phyloP scores from a whole-genome alignment of 2,329 filamentous ascomycete genomes.

The Leptographium wingfieldii region DNA sequence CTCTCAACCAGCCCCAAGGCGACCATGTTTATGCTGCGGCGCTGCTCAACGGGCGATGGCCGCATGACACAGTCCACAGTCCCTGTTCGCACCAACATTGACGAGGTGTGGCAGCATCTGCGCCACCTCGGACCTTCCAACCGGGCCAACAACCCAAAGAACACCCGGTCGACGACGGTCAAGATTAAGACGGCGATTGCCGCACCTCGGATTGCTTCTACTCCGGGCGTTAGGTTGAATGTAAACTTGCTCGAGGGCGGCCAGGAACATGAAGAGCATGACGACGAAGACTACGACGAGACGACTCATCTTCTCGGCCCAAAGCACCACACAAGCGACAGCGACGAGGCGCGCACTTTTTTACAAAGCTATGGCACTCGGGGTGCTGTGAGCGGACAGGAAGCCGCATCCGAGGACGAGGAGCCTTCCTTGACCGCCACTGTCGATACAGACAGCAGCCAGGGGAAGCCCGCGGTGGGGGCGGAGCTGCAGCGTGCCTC shows the following conservation, averaged over 20 bases:
- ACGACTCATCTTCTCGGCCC: slow-evolving; percentile 32
- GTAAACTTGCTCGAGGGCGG: background rate
- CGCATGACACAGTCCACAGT: slow-evolving; percentile 33
- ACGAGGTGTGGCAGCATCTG: slow-evolving; percentile 50
- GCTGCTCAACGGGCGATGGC: slow-evolving; percentile 44
- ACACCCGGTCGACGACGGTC: slow-evolving; percentile 48
- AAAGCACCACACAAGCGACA: no score
- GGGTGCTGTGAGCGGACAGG: no score
- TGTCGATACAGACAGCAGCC: background rate
- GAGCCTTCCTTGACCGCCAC: background rate
- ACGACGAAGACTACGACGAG: slow-evolving; percentile 22
- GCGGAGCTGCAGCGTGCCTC: background rate
- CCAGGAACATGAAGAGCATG: slow-evolving; percentile 6
- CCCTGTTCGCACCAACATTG: slow-evolving; percentile 45
- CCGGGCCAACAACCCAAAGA: slow-evolving; percentile 50
- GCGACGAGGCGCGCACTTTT: background rate
- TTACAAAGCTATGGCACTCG: background rate
- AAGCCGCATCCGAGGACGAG: background rate
- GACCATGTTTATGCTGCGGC: slow-evolving; percentile 47
- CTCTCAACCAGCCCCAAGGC: slow-evolving; percentile 35
- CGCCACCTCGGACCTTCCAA: slow-evolving; percentile 57
- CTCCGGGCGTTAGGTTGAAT: background rate
- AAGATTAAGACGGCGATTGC: slow-evolving; percentile 42
- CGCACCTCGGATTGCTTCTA: background rate
- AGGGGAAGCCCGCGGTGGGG: background rate